Evolutionary conservation across 495 filamentous ascomycete species (phyloP).

Genomic region (Hypoxylon cercidicola): DNA sequence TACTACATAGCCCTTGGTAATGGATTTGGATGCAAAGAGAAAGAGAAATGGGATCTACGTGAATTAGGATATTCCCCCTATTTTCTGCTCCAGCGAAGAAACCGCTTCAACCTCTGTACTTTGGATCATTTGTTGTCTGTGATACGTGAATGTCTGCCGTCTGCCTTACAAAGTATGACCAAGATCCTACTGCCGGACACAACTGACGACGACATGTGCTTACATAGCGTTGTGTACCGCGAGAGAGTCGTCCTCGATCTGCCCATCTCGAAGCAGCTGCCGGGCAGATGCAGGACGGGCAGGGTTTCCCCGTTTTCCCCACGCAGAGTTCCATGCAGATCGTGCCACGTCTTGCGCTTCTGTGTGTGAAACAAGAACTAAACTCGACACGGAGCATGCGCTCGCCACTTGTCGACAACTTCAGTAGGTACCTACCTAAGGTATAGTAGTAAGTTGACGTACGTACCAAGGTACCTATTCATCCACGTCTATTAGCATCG

Average conservation of each 20-base stretch:
- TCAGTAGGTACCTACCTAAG: too few relatives aligned
- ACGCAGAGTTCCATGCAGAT: constrained; percentile 3
- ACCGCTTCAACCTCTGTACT: constrained; percentile 3
- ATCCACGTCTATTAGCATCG: background rate
- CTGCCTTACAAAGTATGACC: constrained; percentile 10
- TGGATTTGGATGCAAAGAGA: too few relatives aligned
- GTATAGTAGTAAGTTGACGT: background rate
- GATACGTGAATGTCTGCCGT: constrained; percentile 7
- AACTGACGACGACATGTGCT: constrained; percentile 2
- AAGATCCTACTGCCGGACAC: background rate
- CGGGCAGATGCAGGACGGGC: background rate
- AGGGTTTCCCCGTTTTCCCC: constrained; percentile 5
- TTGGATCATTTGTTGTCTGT: constrained; percentile 15
- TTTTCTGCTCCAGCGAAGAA: constrained; percentile 20
- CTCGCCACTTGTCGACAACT: background rate
- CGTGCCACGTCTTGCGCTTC: background rate
- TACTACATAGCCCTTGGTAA: constrained; percentile 6
- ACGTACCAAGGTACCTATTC: background rate
- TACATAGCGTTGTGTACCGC: background rate
- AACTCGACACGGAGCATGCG: background rate
- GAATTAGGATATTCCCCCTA: constrained; percentile 22
- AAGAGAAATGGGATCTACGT: constrained; percentile 7
- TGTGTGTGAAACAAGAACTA: background rate
- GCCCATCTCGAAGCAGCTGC: constrained; percentile 1
- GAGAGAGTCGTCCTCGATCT: background rate